Evolutionary conservation across 2,329 filamentous ascomycete genomes (phyloP).

Genomic region (Trichoderma afroharzianum): DNA sequence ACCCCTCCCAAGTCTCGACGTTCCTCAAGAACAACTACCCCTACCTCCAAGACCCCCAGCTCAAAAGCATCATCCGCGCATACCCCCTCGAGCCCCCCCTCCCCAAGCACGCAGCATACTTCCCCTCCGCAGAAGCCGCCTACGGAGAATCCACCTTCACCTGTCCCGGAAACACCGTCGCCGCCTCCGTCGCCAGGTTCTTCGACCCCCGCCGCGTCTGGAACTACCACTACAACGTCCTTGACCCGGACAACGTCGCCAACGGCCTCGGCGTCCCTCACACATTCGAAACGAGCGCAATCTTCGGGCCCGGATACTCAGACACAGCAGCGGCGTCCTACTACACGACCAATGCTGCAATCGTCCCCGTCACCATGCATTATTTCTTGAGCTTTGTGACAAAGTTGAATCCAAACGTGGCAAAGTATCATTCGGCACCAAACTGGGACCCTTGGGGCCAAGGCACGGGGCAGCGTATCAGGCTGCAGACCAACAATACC

Average conservation of each 20-base stretch:
- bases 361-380: slow-evolving; percentile 46
- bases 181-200: slow-evolving; percentile 12
- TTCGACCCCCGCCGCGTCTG: slow-evolving; percentile 31
- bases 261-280: slow-evolving; percentile 47
- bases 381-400: slow-evolving; percentile 51
- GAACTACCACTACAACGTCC: slow-evolving; percentile 50
- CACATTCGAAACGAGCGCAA: slow-evolving; percentile 44
- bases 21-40: slow-evolving; percentile 50
- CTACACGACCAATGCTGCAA: slow-evolving; percentile 40
- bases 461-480: slow-evolving; percentile 28
- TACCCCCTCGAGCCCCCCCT: slow-evolving; percentile 38
- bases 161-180: slow-evolving; percentile 37
- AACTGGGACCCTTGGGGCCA: slow-evolving; percentile 40
- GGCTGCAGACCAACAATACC: slow-evolving; percentile 37
- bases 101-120: slow-evolving; percentile 42
- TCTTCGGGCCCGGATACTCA: slow-evolving; percentile 43
- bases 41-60: slow-evolving; percentile 35
- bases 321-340: slow-evolving; percentile 33
- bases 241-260: slow-evolving; percentile 34
- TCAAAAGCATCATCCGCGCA: slow-evolving; percentile 32
- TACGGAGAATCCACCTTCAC: slow-evolving; percentile 47
- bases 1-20: slow-evolving; percentile 30
- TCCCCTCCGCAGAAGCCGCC: slow-evolving; percentile 38
- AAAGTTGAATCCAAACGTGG: slow-evolving; percentile 41
- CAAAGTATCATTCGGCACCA: slow-evolving; percentile 34